Percentiles rank a stretch among this genome's conserved stretches.
Evolutionary conservation across 495 filamentous ascomycete species (phyloP).

Genomic region (Daldinia decipiens): DNA sequence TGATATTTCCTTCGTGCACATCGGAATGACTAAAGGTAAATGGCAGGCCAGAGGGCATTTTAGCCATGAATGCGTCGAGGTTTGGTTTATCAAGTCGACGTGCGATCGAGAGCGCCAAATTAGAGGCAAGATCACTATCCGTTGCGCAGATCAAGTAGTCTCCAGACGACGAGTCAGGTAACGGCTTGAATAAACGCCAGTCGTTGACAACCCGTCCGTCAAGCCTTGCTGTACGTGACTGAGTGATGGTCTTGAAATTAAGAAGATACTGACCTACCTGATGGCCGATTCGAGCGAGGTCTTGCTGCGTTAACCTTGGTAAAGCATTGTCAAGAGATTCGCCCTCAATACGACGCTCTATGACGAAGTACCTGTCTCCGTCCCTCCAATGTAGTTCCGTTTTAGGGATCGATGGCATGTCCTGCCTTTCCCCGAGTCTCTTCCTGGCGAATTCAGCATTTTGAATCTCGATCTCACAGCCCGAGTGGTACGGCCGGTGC

Average conservation of each 20-base stretch:
- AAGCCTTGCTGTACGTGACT: constrained; percentile 3
- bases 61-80: constrained; percentile 18
- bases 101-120: constrained; percentile 5
- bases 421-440: not conserved
- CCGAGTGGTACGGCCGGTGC: not conserved
- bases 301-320: not conserved
- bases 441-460: not conserved
- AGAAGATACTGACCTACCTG: constrained; percentile 17
- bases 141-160: not conserved
- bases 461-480: constrained; percentile 8
- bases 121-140: constrained; percentile 5
- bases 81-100: not conserved
- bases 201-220: constrained; percentile 7
- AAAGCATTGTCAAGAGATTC: constrained; percentile 10
- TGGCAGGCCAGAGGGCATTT: constrained; percentile 22
- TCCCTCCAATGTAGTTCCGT: not conserved
- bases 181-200: constrained; percentile 12
- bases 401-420: not conserved
- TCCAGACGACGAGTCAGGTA: not conserved
- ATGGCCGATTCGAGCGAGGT: constrained; percentile 14
- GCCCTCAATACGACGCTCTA: constrained; percentile 8
- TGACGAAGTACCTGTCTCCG: constrained; percentile 1
- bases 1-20: constrained; percentile 19
- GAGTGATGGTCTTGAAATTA: not conserved
- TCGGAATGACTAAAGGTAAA: constrained; percentile 26